Conservation (phyloP, 1,139 yeast genomes). For the Yamadazyma atlantica region DNA sequence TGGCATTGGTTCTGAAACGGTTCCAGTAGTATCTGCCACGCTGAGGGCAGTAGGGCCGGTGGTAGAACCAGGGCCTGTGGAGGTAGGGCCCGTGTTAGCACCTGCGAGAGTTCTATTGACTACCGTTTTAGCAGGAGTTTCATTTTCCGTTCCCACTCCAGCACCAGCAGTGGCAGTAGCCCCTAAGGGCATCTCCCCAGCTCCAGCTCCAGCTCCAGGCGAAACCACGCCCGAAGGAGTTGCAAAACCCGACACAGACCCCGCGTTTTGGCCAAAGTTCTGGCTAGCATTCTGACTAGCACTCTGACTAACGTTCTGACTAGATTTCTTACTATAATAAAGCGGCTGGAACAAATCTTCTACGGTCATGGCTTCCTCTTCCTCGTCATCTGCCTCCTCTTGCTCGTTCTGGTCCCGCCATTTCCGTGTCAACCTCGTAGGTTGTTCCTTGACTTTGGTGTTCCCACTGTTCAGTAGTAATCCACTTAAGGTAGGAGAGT, state of each 20-base stretch:
- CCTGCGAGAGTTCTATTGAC: not conserved
- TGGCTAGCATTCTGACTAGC: not conserved
- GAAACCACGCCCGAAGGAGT: constrained; percentile 2
- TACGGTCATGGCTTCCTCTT: constrained; percentile 14
- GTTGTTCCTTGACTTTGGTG: constrained; percentile 12
- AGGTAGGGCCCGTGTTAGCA: not conserved
- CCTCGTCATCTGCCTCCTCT: constrained; percentile 6
- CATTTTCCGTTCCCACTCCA: not conserved
- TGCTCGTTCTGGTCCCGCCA: constrained; percentile 20
- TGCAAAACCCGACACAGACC: not conserved
- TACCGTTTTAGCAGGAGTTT: not conserved
- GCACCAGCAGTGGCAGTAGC: constrained; percentile 1
- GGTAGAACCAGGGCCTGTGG: not conserved
- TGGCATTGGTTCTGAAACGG: constrained; percentile 14
- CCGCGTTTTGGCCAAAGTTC: not conserved
- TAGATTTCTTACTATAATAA: constrained; percentile 16
- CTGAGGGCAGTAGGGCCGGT: constrained; percentile 2
- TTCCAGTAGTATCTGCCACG: constrained; percentile 15
- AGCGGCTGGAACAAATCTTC: constrained; percentile 33
- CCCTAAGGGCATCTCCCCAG: too few relatives aligned
- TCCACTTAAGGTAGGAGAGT: constrained; percentile 87
- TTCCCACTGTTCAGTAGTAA: constrained; percentile 34
- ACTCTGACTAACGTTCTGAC: not conserved
- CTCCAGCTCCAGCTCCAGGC: too few relatives aligned
- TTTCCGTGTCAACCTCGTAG: constrained; percentile 13